Conservation (phyloP, 441 rosid genomes). For the Raphanus hybrid region DNA sequence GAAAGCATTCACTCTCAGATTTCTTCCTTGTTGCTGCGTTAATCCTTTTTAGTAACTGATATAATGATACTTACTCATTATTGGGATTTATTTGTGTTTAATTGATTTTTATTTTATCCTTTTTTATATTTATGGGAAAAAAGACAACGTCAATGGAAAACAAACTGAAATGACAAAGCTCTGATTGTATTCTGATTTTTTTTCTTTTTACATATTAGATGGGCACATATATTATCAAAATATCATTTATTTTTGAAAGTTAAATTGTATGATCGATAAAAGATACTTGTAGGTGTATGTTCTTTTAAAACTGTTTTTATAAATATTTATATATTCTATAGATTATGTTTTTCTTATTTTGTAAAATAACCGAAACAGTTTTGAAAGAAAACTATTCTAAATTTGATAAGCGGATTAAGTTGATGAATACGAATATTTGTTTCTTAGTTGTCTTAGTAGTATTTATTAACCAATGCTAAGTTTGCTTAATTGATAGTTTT, state of each 20-base stretch:
- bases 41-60: slow-evolving; percentile 37
- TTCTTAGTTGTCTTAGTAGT: neutral
- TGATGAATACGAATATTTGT: neutral
- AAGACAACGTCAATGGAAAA: slow-evolving; percentile 19
- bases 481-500: neutral
- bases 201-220: slow-evolving; percentile 7
- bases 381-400: too few species aligned
- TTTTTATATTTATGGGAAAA: slow-evolving; percentile 1
- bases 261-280: neutral
- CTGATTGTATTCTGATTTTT: slow-evolving; percentile 21
- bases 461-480: slow-evolving; percentile 9
- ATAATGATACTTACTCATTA: slow-evolving; percentile 33
- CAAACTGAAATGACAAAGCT: slow-evolving; percentile 17
- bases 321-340: neutral
- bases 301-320: neutral
- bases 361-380: too few species aligned
- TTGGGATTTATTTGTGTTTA: slow-evolving; percentile 26
- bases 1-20: slow-evolving; percentile 46
- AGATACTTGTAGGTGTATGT: neutral
- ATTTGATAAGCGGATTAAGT: neutral
- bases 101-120: slow-evolving; percentile 1
- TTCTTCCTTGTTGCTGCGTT: slow-evolving; percentile 46
- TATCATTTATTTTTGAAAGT: neutral
- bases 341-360: neutral
- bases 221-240: slow-evolving; percentile 5